phyloP scores from a whole-genome alignment of 495 filamentous ascomycete species.

The Penicillium simplicissimum region DNA sequence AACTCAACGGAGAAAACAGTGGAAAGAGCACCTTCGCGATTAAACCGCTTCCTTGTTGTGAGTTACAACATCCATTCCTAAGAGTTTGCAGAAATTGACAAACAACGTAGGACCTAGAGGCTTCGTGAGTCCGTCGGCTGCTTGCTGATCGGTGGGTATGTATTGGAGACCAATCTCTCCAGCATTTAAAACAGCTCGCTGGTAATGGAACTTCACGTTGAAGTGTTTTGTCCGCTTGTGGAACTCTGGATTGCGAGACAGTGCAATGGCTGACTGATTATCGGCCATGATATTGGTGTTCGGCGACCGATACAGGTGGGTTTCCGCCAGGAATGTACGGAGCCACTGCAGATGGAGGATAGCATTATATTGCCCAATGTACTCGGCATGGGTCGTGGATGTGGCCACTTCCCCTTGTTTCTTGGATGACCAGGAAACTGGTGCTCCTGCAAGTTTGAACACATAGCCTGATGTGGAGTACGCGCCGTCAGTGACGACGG shows the following conservation, averaged over 20 bases:
- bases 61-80: too few species aligned
- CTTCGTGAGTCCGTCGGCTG: slow-evolving; percentile 21
- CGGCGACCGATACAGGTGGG: slow-evolving; percentile 14
- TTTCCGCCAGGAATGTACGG: slow-evolving; percentile 16
- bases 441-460: slow-evolving; percentile 16
- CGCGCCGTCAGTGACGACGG: slow-evolving; percentile 13
- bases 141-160: slow-evolving; percentile 18
- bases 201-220: slow-evolving; percentile 25
- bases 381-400: slow-evolving; percentile 21
- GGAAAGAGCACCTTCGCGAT: background rate
- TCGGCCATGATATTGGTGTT: slow-evolving; percentile 20
- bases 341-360: slow-evolving; percentile 20
- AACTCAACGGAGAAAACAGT: background rate
- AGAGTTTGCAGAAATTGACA: too few species aligned
- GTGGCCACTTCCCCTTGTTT: slow-evolving; percentile 21
- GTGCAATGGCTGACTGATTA: too few species aligned
- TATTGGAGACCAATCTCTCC: slow-evolving; percentile 22
- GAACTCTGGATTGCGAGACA: too few species aligned
- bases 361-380: too few species aligned
- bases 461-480: slow-evolving; percentile 16
- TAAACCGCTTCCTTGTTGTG: too few species aligned
- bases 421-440: slow-evolving; percentile 18
- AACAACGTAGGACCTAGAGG: too few species aligned
- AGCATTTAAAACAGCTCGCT: slow-evolving; percentile 16
- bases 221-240: slow-evolving; percentile 24